Conservation (phyloP, 331 rosid species). For the Rhamnella rubrinervis region DNA sequence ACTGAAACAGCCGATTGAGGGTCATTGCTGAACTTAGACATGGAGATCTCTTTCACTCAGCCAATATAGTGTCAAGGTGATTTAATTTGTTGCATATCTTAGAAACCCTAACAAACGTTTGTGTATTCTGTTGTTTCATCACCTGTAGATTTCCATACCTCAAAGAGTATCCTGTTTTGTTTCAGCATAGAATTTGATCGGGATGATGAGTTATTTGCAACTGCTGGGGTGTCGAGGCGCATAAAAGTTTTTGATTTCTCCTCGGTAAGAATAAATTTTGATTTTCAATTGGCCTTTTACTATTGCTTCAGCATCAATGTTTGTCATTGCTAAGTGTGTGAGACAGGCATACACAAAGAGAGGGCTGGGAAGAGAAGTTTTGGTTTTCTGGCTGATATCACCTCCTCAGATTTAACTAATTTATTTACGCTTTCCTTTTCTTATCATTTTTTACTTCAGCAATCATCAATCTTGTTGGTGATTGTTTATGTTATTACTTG, state of each 20-base stretch:
- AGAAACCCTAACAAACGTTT: background rate
- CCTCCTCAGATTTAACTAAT: conserved; percentile 12
- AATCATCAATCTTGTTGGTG: conserved; percentile 17
- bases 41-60: conserved; percentile 86
- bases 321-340: background rate
- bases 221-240: conserved; percentile 97
- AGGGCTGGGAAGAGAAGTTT: conserved; percentile 5
- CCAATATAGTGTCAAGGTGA: conserved; percentile 97
- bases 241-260: conserved; percentile 96
- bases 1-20: conserved; percentile 82
- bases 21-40: conserved; percentile 92
- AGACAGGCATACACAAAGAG: background rate
- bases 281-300: conserved; percentile 13
- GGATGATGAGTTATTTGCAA: conserved; percentile 89
- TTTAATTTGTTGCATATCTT: background rate
- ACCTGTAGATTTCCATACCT: conserved; percentile 15
- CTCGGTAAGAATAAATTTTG: conserved; percentile 44
- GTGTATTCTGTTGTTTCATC: background rate
- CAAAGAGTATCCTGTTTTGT: conserved; percentile 25
- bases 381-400: conserved; percentile 2
- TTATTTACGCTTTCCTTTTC: background rate
- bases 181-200: conserved; percentile 97
- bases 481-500: conserved; percentile 29
- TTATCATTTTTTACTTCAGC: too few relatives aligned
- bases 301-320: conserved; percentile 10